These are phyloP conservation scores for Pseudonectria foliicola DNA, from an alignment of 2,329 filamentous ascomycete species.

Conservation along the genomic window DNA sequence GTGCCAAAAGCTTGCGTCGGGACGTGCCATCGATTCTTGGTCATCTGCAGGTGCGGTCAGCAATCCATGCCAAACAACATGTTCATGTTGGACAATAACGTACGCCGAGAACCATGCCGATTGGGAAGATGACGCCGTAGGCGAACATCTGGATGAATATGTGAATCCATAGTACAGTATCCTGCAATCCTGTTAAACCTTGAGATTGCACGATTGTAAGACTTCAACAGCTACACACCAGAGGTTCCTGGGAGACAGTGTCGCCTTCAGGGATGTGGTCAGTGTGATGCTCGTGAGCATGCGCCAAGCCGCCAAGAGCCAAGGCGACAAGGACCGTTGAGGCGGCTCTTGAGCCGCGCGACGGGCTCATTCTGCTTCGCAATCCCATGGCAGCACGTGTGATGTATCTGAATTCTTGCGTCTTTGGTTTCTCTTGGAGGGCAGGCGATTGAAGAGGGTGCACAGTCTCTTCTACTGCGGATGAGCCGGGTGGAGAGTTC, in stretches of 20 bases:
- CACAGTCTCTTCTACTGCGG: neutral
- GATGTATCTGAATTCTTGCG: no score
- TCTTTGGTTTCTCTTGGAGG: no score
- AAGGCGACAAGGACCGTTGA: slow-evolving; percentile 10
- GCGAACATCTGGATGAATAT: slow-evolving; percentile 81
- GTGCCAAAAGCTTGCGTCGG: slow-evolving; percentile 74
- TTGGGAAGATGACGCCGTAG: slow-evolving; percentile 87
- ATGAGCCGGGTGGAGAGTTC: no score
- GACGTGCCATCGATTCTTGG: slow-evolving; percentile 89
- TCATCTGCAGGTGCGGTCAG: slow-evolving; percentile 50
- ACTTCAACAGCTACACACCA: slow-evolving; percentile 43
- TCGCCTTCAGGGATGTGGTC: slow-evolving; percentile 60
- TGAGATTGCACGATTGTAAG: neutral
- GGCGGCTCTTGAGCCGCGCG: no score
- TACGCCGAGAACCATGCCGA: slow-evolving; percentile 93
- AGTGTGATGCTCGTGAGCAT: slow-evolving; percentile 41
- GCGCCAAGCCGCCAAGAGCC: slow-evolving; percentile 11
- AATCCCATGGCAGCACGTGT: slow-evolving; percentile 13
- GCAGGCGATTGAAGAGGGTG: no score
- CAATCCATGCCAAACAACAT: neutral
- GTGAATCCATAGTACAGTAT: slow-evolving; percentile 85
- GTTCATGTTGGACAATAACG: slow-evolving; percentile 25
- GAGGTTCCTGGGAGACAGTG: slow-evolving; percentile 62
- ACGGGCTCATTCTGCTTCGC: neutral
- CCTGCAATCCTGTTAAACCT: slow-evolving; percentile 41